A percentile compares a stretch with the other conserved stretches of the same genome.
These are phyloP conservation scores for Chrysoporthe puriensis DNA, from an alignment of 2,329 filamentous ascomycete species.

Conservation along the genomic window DNA sequence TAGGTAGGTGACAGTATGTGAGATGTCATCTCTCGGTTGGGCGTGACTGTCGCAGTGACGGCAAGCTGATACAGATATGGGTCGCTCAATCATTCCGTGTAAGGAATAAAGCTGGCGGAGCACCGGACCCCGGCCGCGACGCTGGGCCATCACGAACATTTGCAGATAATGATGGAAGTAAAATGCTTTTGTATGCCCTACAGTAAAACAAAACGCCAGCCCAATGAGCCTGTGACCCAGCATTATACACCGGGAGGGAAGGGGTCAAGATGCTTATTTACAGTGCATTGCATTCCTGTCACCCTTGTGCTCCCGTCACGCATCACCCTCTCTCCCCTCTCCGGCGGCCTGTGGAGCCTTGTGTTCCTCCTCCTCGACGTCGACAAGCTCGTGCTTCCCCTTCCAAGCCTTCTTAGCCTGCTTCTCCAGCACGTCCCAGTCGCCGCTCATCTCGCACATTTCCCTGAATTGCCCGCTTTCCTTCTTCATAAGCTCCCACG, in stretches of 20 bases:
- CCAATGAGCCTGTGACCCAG: background rate
- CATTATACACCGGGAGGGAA: background rate
- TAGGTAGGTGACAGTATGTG: background rate
- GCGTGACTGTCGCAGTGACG: background rate
- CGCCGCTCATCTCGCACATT: slow-evolving; percentile 70
- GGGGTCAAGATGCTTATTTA: slow-evolving; percentile 10
- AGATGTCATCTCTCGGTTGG: background rate
- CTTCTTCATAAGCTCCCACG: slow-evolving; percentile 76
- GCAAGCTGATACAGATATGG: background rate
- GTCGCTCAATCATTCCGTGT: background rate
- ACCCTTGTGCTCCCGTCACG: background rate
- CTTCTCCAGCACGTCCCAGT: slow-evolving; percentile 54
- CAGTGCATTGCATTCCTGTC: background rate
- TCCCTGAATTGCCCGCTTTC: slow-evolving; percentile 61
- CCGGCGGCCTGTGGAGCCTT: background rate
- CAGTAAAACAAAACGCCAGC: background rate
- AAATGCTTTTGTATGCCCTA: slow-evolving; percentile 12
- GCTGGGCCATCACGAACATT: background rate
- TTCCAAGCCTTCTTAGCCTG: slow-evolving; percentile 58
- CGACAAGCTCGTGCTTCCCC: slow-evolving; percentile 42
- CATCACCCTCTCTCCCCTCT: background rate
- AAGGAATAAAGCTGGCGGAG: background rate
- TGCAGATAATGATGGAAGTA: background rate
- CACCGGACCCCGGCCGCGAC: background rate
- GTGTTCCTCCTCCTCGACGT: slow-evolving; percentile 39